A percentile compares a stretch with the other conserved stretches of the same genome.
Evolutionary conservation across 495 filamentous ascomycete genomes (phyloP).

Genomic region (Hypoxylon intermedium): DNA sequence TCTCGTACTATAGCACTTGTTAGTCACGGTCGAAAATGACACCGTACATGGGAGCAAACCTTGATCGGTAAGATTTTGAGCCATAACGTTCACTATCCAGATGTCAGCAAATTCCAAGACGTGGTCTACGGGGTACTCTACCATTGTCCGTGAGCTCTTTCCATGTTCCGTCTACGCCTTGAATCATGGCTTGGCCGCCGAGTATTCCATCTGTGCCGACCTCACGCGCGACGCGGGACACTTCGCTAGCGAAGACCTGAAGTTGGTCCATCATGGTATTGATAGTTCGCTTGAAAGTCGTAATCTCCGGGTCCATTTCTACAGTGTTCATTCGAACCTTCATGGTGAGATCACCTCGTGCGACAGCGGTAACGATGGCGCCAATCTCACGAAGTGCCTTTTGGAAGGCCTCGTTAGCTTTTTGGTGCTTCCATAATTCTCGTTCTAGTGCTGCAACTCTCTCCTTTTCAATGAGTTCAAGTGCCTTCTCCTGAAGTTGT

Average conservation of each 20-base stretch:
- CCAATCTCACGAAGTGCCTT: constrained; percentile 97
- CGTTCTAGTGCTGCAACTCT: constrained; percentile 73
- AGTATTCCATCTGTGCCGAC: constrained; percentile 97
- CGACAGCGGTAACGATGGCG: constrained; percentile 93
- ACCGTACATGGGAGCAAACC: constrained; percentile 45
- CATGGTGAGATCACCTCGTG: constrained; percentile 94
- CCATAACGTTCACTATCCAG: constrained; percentile 90
- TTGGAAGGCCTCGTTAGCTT: constrained; percentile 98
- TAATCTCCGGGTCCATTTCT: constrained; percentile 99
- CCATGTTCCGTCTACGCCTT: constrained; percentile 96
- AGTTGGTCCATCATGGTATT: constrained; percentile 99
- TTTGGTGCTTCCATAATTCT: constrained; percentile 93
- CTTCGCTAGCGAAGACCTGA: constrained; percentile 95
- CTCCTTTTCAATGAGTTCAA: constrained; percentile 61
- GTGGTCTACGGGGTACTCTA: constrained; percentile 45
- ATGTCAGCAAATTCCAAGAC: constrained; percentile 25
- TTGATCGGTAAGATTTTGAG: constrained; percentile 71
- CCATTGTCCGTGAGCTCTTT: constrained; percentile 96
- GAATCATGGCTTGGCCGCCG: constrained; percentile 94
- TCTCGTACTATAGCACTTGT: constrained; percentile 72
- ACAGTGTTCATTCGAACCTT: constrained; percentile 95
- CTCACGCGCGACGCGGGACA: constrained; percentile 93
- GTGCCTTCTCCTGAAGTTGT: constrained; percentile 66
- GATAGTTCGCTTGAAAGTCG: constrained; percentile 96
- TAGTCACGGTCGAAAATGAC: constrained; percentile 14